Conservation (phyloP, 1,284 basidiomycete genomes). For the Cryptococcus maquisensis region DNA sequence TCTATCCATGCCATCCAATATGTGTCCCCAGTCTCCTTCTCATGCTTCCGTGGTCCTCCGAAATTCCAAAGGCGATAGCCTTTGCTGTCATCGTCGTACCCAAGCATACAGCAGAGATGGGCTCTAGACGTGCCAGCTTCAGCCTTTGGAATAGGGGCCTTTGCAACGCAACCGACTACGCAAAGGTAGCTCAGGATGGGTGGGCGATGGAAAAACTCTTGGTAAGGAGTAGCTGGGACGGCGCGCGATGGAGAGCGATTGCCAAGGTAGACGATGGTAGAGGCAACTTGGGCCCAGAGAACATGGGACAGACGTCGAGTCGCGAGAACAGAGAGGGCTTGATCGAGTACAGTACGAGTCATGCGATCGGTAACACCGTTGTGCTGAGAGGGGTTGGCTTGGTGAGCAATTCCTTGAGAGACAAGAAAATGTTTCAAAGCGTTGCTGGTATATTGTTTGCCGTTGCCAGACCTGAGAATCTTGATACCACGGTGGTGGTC, state of each 20-base stretch:
- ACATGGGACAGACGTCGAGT: conserved; percentile 1
- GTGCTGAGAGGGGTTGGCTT: not conserved
- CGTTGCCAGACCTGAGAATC: conserved; percentile 9
- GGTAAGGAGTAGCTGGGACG: not conserved
- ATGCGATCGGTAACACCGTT: conserved; percentile 1
- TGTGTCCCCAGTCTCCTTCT: no score
- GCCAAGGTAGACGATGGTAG: conserved; percentile 7
- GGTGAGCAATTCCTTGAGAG: not conserved
- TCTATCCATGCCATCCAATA: no score
- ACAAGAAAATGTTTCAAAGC: conserved; percentile 27
- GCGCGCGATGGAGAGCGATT: conserved; percentile 4
- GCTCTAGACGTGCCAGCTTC: no score
- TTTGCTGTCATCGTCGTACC: conserved; percentile 2
- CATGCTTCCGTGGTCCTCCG: no score
- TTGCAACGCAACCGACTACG: conserved; percentile 1
- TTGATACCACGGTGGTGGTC: not conserved
- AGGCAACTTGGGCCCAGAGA: conserved; percentile 1
- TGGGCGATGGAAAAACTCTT: not conserved
- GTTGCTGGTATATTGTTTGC: conserved; percentile 5
- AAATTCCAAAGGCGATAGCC: conserved; percentile 3
- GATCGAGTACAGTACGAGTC: not conserved
- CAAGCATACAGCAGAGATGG: not conserved
- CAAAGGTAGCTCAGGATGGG: not conserved
- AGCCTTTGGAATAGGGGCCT: no score
- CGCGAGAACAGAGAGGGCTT: conserved; percentile 1